These are phyloP conservation scores for Phyllosticta ampelicida DNA, from an alignment of 2,329 filamentous ascomycete species.

Conservation along the genomic window DNA sequence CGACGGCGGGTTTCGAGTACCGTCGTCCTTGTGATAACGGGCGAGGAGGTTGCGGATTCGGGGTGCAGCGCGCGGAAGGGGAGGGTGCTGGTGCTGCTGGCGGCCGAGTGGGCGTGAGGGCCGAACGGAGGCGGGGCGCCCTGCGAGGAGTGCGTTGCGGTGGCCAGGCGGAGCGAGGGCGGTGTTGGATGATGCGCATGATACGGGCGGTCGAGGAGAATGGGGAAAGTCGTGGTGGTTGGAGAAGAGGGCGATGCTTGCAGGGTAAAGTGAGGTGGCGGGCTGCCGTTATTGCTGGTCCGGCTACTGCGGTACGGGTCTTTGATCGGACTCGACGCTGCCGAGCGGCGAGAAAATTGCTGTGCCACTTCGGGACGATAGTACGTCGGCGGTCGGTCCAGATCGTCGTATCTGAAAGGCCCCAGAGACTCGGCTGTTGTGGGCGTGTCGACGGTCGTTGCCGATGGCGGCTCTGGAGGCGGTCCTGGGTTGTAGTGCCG, in stretches of 20 bases:
- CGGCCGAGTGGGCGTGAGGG: conserved; percentile 10
- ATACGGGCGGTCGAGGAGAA: conserved; percentile 23
- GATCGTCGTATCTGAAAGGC: conserved; percentile 21
- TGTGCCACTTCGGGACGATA: conserved; percentile 15
- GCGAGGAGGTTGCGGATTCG: conserved; percentile 18
- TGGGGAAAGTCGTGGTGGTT: not conserved
- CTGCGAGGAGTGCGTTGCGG: conserved; percentile 5
- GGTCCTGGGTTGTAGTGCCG: conserved; percentile 46
- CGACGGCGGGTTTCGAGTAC: conserved; percentile 24
- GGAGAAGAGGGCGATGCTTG: not conserved
- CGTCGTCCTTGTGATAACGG: conserved; percentile 30
- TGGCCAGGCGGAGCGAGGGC: conserved; percentile 4
- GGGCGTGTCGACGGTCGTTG: conserved; percentile 12
- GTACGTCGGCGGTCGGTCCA: conserved; percentile 14
- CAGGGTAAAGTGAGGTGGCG: not conserved
- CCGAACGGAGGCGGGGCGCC: conserved; percentile 5
- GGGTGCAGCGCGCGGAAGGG: conserved; percentile 25
- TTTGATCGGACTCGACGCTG: not conserved
- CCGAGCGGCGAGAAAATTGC: conserved; percentile 21
- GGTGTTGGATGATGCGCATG: conserved; percentile 12
- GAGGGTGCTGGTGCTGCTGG: conserved; percentile 18
- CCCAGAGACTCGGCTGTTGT: conserved; percentile 22
- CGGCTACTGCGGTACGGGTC: not conserved
- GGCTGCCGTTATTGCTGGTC: not conserved
- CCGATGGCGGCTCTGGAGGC: conserved; percentile 34